Percentiles rank a stretch among this genome's conserved stretches.
Conservation (phyloP, 345 rosid species). For the Pelargonium nanum region DNA sequence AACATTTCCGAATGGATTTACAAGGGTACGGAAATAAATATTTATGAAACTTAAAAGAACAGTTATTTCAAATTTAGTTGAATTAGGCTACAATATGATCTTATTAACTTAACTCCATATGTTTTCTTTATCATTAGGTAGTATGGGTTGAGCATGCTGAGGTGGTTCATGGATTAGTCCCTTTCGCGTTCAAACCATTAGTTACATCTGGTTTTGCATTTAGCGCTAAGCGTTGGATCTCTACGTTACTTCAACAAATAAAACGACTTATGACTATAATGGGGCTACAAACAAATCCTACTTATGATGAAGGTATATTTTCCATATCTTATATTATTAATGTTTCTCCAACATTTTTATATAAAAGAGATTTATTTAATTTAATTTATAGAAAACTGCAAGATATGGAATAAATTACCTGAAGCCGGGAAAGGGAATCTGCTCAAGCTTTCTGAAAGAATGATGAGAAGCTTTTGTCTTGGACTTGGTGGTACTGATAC, state of each 20-base stretch:
- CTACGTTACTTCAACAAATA: constrained; percentile 17
- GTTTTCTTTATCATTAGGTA: constrained; percentile 19
- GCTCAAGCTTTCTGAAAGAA: constrained; percentile 28
- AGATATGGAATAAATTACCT: neutral
- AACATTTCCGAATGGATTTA: constrained; percentile 16
- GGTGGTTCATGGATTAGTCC: constrained; percentile 26
- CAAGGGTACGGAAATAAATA: constrained; percentile 20
- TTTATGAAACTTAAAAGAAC: neutral
- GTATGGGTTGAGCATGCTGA: constrained; percentile 49
- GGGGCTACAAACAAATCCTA: neutral
- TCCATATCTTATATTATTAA: neutral
- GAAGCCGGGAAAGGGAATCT: constrained; percentile 22
- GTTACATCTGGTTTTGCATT: constrained; percentile 35
- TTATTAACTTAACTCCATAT: neutral
- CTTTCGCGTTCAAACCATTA: constrained; percentile 13
- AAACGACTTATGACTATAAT: constrained; percentile 18
- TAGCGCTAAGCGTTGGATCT: constrained; percentile 45
- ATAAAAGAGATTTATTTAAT: too few species aligned
- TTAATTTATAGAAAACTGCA: neutral
- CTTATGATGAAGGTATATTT: neutral
- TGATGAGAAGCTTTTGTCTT: constrained; percentile 25
- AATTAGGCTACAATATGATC: neutral
- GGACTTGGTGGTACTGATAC: constrained; percentile 9
- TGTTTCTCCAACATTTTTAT: neutral
- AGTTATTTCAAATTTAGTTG: neutral